A percentile compares a stretch with the other conserved stretches of the same genome.
phyloP scores from a whole-genome alignment of 208 protist genomes.

The Crithidia bombi region DNA sequence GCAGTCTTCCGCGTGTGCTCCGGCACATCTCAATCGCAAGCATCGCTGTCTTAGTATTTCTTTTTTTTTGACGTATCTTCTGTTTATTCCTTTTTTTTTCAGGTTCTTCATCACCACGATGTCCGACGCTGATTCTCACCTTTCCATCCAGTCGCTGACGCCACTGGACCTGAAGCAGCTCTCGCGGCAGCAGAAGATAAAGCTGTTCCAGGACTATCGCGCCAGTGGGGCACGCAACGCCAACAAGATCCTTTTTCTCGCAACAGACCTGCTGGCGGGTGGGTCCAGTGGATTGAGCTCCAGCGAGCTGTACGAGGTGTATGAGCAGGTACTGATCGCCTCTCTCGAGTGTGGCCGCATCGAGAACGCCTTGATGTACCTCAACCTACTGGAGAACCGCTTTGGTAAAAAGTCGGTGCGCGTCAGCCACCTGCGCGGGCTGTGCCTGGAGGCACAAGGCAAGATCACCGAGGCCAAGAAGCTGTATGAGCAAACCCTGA shows the following conservation, averaged over 20 bases:
- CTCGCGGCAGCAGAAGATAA: slow-evolving; percentile 65
- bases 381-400: slow-evolving; percentile 70
- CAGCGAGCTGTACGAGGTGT: slow-evolving; percentile 66
- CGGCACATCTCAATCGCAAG: too few species aligned
- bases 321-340: slow-evolving; percentile 84
- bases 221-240: slow-evolving; percentile 54
- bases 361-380: slow-evolving; percentile 61
- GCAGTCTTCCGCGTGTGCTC: too few species aligned
- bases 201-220: slow-evolving; percentile 61
- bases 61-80: background rate
- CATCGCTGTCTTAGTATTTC: too few species aligned
- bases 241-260: slow-evolving; percentile 73
- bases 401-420: slow-evolving; percentile 77
- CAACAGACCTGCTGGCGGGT: slow-evolving; percentile 75
- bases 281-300: slow-evolving; percentile 52
- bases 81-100: slow-evolving; percentile 13
- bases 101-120: slow-evolving; percentile 4
- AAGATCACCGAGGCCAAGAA: slow-evolving; percentile 57
- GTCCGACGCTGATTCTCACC: slow-evolving; percentile 19
- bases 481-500: slow-evolving; percentile 65
- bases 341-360: slow-evolving; percentile 75
- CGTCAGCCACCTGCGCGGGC: slow-evolving; percentile 71
- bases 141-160: slow-evolving; percentile 53
- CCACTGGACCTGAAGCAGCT: slow-evolving; percentile 81
- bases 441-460: slow-evolving; percentile 79